phyloP scores from a whole-genome alignment of 352 stramenopile genomes.

The Globisporangium recalcitrans region DNA sequence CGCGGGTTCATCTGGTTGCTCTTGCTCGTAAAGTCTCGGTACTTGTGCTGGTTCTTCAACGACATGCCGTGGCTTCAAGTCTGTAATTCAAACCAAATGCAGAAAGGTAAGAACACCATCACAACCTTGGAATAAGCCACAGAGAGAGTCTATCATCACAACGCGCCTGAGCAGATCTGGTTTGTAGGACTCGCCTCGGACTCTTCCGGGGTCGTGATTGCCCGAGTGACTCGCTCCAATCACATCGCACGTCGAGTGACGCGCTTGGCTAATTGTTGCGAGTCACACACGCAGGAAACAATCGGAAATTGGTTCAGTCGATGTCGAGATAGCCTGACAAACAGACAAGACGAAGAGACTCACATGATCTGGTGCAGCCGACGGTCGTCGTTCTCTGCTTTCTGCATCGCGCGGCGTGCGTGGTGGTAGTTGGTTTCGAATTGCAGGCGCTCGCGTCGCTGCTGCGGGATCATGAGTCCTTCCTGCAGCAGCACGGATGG shows the following conservation, averaged over 20 bases:
- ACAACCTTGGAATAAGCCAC: background rate
- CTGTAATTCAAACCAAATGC: background rate
- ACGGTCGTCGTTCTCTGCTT: constrained; percentile 51
- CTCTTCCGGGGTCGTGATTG: constrained; percentile 5
- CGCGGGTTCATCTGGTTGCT: constrained; percentile 35
- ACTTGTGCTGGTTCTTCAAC: constrained; percentile 20
- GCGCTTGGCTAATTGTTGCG: constrained; percentile 30
- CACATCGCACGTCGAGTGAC: constrained; percentile 53
- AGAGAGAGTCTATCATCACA: background rate
- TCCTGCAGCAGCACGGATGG: constrained; percentile 55
- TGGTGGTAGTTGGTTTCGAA: constrained; percentile 59
- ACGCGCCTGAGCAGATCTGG: constrained; percentile 37
- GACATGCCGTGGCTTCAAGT: constrained; percentile 31
- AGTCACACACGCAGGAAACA: background rate
- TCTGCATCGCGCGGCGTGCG: constrained; percentile 47
- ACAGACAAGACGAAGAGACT: background rate
- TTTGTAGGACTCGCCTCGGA: constrained; percentile 42
- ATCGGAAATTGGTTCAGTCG: background rate
- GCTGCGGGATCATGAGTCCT: constrained; percentile 63
- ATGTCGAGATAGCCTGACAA: background rate
- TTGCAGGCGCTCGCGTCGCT: constrained; percentile 59
- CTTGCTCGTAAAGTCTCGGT: constrained; percentile 59
- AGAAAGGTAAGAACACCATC: background rate
- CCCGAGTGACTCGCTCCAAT: constrained; percentile 17
- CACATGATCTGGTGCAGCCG: constrained; percentile 75